Evolutionary conservation across 2,329 filamentous ascomycete genomes (phyloP).

Genomic region (Botrytis elliptica): DNA sequence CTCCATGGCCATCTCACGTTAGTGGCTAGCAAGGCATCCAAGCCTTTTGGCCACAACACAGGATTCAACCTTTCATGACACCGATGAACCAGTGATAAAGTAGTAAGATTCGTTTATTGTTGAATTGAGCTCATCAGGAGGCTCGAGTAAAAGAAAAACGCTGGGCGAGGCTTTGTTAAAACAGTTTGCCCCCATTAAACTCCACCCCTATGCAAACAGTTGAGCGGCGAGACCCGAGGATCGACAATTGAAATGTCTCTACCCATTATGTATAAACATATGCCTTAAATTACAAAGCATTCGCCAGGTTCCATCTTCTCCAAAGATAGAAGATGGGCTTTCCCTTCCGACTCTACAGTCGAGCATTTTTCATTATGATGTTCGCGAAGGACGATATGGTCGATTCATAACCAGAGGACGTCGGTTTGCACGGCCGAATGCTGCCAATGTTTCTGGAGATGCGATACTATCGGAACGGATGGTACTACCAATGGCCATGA

Average conservation of each 20-base stretch:
- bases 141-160: not conserved
- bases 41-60: not conserved
- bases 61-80: not conserved
- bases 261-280: conserved; percentile 1
- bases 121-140: conserved; percentile 8
- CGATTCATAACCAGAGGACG: conserved; percentile 65
- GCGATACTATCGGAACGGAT: conserved; percentile 77
- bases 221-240: conserved; percentile 14
- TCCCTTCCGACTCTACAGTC: not conserved
- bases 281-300: conserved; percentile 6
- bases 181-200: conserved; percentile 16
- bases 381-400: conserved; percentile 26
- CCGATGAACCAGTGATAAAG: not conserved
- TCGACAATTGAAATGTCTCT: not conserved
- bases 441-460: conserved; percentile 70
- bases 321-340: not conserved
- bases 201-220: conserved; percentile 13
- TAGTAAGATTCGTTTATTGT: conserved; percentile 5
- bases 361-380: not conserved
- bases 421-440: conserved; percentile 72
- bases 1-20: not conserved
- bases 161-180: conserved; percentile 7
- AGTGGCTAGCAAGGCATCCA: not conserved
- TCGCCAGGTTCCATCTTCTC: not conserved
- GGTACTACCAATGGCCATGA: conserved; percentile 98